Base-by-base conservation (phyloP, 73 alveolate species). In the Paramecium sonneborni region DNA sequence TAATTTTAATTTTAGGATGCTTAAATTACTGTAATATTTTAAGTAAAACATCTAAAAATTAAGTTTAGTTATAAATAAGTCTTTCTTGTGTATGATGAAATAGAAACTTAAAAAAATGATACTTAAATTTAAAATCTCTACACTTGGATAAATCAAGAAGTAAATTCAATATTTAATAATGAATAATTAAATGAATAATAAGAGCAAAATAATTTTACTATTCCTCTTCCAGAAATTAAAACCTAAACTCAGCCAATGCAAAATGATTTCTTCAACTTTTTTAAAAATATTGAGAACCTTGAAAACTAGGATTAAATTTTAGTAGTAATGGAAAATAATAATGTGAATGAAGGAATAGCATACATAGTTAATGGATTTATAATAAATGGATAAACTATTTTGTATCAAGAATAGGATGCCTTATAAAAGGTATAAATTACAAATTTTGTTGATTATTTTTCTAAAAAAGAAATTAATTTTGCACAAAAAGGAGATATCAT, bases 401-500 rank as follows among this genome's bases (percentile, higher is more conserved):
- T 62, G 9, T 62, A 26, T n/a, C 12, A 62, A 30, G 44, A 62
- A 32, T 30, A 32, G 12, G 39, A 11, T 1, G 48, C 84, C 6
- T 32, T 32, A 30, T 32, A 62, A 62, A 62, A 62, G 18, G 84
- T 62, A 62, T 30, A 30, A 12, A 32, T 62, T 30, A 62, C 5
- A 30, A 62, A 32, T 2, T 30, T 62, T 32, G 44, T 32, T 32
- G 84, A 62, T 62, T 62, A 62, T 6, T 62, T 62, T 62, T 62
- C 84, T 3, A 62, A 62, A 62, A 7, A 62, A 15, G 84, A 62
- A 62, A 62, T 7, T 8, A 62, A 62, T 62, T 62, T 1, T 62
- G 84, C 84, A 11, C 12, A 32, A 62, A 30, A 62, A 62, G 84
- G 84, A 62, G 84, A 62, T 62, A 26, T 62, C 2, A 62, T 62